Conservation (phyloP, 352 stramenopile genomes). For the Phytophthora podocarpi region DNA sequence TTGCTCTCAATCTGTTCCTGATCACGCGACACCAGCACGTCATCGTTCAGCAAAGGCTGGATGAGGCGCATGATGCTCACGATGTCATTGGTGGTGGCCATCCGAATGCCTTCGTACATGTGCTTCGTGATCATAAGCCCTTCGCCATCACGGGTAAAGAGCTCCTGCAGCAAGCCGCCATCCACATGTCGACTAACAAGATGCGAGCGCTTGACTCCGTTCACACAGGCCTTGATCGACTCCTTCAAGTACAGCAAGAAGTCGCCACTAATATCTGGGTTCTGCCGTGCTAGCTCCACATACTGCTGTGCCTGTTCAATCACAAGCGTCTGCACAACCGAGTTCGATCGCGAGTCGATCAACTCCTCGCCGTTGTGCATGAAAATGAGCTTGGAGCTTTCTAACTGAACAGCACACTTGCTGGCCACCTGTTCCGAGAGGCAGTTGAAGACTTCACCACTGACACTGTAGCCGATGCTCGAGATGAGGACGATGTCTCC, state of each 20-base stretch:
- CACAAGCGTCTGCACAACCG: constrained; percentile 77
- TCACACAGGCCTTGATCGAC: constrained; percentile 83
- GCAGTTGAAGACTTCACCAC: constrained; percentile 94
- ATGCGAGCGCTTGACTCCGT: constrained; percentile 86
- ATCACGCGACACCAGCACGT: constrained; percentile 87
- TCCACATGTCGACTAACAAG: constrained; percentile 87
- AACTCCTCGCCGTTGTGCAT: constrained; percentile 90
- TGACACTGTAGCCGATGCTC: constrained; percentile 95
- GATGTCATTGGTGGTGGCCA: constrained; percentile 93
- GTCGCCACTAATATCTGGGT: constrained; percentile 62
- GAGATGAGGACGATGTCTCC: constrained; percentile 97
- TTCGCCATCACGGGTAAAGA: constrained; percentile 98
- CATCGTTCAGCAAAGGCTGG: constrained; percentile 86
- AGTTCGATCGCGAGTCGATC: constrained; percentile 81
- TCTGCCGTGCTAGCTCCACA: constrained; percentile 69
- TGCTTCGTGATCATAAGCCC: constrained; percentile 97
- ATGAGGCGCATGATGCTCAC: constrained; percentile 89
- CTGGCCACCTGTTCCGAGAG: constrained; percentile 89
- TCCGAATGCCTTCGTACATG: constrained; percentile 96
- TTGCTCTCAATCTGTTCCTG: constrained; percentile 91
- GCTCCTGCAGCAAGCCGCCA: constrained; percentile 94
- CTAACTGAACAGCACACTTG: constrained; percentile 84
- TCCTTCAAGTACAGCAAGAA: constrained; percentile 88
- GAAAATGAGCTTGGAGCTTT: constrained; percentile 90
- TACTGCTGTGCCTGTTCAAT: constrained; percentile 87